These are phyloP conservation scores for Fulvia fulva DNA, from an alignment of 2,329 filamentous ascomycete genomes.

Conservation along the genomic window DNA sequence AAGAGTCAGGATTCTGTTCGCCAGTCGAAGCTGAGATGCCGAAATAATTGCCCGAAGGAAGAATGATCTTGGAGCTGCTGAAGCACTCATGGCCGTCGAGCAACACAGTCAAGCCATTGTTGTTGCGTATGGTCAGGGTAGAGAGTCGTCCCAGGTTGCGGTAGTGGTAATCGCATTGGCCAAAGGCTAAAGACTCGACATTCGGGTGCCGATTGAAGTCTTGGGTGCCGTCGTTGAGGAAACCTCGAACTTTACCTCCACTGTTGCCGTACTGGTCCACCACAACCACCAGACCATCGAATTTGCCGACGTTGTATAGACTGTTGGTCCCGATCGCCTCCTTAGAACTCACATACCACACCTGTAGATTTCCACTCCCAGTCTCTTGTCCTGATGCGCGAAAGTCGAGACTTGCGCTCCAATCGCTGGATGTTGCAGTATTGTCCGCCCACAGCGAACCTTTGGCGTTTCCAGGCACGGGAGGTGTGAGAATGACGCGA, in stretches of 20 bases:
- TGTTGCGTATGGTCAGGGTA: slow-evolving; percentile 69
- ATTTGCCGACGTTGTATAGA: slow-evolving; percentile 78
- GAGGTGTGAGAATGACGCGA: slow-evolving; percentile 85
- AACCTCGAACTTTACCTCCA: slow-evolving; percentile 80
- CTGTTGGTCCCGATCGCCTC: slow-evolving; percentile 65
- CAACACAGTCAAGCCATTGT: slow-evolving; percentile 66
- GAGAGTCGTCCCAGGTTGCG: slow-evolving; percentile 85
- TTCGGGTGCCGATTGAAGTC: slow-evolving; percentile 73
- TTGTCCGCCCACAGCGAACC: slow-evolving; percentile 76
- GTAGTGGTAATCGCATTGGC: slow-evolving; percentile 85
- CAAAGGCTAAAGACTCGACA: slow-evolving; percentile 84
- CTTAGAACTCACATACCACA: slow-evolving; percentile 78
- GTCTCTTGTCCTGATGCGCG: slow-evolving; percentile 80
- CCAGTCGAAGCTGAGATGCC: slow-evolving; percentile 84
- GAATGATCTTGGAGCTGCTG: slow-evolving; percentile 68
- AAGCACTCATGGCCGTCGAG: slow-evolving; percentile 82
- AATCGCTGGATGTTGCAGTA: slow-evolving; percentile 54
- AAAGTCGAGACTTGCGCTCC: slow-evolving; percentile 82
- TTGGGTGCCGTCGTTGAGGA: slow-evolving; percentile 83
- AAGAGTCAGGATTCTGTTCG: slow-evolving; percentile 81
- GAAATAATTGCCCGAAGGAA: slow-evolving; percentile 77
- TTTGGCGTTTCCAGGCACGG: slow-evolving; percentile 78
- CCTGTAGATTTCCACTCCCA: slow-evolving; percentile 81
- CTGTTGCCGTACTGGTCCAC: slow-evolving; percentile 77
- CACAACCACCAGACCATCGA: slow-evolving; percentile 86